Conservation (phyloP, 169 alveolate genomes). For the Theileria parva region DNA sequence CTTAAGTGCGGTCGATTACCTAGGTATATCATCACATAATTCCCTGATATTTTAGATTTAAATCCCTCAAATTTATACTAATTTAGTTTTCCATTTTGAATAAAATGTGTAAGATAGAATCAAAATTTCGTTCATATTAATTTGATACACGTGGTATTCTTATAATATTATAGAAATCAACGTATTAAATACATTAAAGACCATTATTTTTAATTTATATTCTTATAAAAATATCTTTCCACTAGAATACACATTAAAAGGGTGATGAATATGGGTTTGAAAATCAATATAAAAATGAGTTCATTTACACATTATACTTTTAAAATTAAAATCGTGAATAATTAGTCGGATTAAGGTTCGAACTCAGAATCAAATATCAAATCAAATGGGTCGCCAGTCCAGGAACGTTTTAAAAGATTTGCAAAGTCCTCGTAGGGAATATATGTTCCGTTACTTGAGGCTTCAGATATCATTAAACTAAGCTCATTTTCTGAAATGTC, state of each 20-base stretch:
- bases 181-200: no score
- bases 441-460: constrained; percentile 31
- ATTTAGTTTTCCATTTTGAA: no score
- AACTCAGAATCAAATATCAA: constrained; percentile 15
- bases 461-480: constrained; percentile 50
- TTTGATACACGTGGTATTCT: background rate
- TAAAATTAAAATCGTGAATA: no score
- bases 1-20: background rate
- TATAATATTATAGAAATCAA: no score
- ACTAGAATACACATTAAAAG: background rate
- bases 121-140: background rate
- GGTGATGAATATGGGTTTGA: background rate
- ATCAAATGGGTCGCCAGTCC: constrained; percentile 59
- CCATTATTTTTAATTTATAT: no score
- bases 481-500: constrained; percentile 50
- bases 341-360: background rate
- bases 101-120: background rate
- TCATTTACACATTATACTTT: background rate
- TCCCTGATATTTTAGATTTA: background rate
- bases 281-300: background rate
- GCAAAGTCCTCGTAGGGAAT: constrained; percentile 49
- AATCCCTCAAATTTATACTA: background rate
- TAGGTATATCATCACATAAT: background rate
- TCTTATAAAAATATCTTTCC: background rate
- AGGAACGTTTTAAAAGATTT: constrained; percentile 41